Conservation (phyloP, 2,329 filamentous ascomycete species). For the Diaporthe eres region DNA sequence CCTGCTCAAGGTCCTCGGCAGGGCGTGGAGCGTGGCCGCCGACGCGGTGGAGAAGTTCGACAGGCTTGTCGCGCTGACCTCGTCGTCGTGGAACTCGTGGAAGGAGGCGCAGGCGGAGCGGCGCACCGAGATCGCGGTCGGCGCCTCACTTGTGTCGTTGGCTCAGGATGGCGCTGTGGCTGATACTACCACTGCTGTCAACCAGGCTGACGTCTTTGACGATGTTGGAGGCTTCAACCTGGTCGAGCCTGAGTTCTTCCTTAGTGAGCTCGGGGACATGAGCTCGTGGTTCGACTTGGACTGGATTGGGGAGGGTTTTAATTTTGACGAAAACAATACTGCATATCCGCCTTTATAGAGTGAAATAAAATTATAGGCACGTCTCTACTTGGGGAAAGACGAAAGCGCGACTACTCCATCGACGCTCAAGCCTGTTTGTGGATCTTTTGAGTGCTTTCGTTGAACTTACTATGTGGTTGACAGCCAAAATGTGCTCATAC, state of each 20-base stretch:
- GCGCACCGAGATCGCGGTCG: slow-evolving; percentile 25
- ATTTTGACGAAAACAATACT: background rate
- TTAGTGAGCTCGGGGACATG: slow-evolving; percentile 47
- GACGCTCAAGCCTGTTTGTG: background rate
- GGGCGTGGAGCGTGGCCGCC: slow-evolving; percentile 53
- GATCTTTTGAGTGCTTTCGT: background rate
- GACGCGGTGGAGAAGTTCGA: slow-evolving; percentile 52
- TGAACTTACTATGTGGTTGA: background rate
- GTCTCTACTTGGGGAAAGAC: background rate
- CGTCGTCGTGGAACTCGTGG: slow-evolving; percentile 34
- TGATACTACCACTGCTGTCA: background rate
- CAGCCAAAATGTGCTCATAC: background rate
- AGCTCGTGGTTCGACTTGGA: slow-evolving; percentile 48
- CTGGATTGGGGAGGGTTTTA: slow-evolving; percentile 41
- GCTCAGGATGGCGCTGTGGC: slow-evolving; percentile 17
- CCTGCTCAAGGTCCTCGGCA: slow-evolving; percentile 44
- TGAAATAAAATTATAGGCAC: background rate
- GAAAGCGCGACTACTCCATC: background rate
- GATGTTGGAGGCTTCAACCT: background rate
- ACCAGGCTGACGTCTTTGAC: background rate
- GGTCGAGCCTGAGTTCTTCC: slow-evolving; percentile 40
- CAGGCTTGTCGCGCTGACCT: slow-evolving; percentile 40
- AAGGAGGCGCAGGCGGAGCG: slow-evolving; percentile 24
- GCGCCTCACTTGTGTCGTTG: slow-evolving; percentile 7
- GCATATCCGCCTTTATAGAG: background rate